A percentile compares a stretch with the other conserved stretches of the same genome.
Conservation (phyloP, 148 eudicot species). For the Rheum nobile region DNA sequence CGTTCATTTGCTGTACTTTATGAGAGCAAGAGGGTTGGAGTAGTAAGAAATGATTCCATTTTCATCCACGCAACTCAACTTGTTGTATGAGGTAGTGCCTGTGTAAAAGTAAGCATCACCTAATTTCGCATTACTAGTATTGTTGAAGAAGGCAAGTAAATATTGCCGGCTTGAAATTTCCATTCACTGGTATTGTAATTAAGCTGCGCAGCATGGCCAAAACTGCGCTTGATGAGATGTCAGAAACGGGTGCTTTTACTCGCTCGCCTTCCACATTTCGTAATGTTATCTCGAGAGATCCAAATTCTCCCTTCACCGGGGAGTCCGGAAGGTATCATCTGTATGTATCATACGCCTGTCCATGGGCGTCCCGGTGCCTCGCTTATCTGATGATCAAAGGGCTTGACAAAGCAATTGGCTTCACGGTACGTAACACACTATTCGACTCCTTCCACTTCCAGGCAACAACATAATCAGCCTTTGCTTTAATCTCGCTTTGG, state of each 20-base stretch:
- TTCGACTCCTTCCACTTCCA: background rate
- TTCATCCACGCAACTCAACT: background rate
- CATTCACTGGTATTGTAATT: background rate
- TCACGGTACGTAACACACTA: constrained; percentile 39
- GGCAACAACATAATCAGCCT: background rate
- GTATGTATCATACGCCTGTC: constrained; percentile 88
- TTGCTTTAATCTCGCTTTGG: background rate
- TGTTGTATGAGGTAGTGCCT: background rate
- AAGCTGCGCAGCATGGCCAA: constrained; percentile 39
- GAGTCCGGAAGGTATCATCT: constrained; percentile 87
- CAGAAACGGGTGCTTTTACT: constrained; percentile 59
- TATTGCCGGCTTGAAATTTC: background rate
- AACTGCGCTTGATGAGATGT: constrained; percentile 57
- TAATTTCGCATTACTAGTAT: too few species aligned
- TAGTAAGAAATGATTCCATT: background rate
- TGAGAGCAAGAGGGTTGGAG: background rate
- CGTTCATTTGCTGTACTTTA: background rate
- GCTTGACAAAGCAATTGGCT: constrained; percentile 66
- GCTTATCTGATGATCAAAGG: constrained; percentile 71
- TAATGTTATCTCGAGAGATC: constrained; percentile 58
- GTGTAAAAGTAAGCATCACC: background rate
- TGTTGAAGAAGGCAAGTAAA: too few species aligned
- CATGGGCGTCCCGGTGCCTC: constrained; percentile 86
- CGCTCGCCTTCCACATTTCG: constrained; percentile 72
- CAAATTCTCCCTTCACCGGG: constrained; percentile 49